A percentile compares a stretch with the other conserved stretches of the same genome.
Conservation (phyloP, 2,329 filamentous ascomycete genomes). For the Teratosphaeriaceae sp. region DNA sequence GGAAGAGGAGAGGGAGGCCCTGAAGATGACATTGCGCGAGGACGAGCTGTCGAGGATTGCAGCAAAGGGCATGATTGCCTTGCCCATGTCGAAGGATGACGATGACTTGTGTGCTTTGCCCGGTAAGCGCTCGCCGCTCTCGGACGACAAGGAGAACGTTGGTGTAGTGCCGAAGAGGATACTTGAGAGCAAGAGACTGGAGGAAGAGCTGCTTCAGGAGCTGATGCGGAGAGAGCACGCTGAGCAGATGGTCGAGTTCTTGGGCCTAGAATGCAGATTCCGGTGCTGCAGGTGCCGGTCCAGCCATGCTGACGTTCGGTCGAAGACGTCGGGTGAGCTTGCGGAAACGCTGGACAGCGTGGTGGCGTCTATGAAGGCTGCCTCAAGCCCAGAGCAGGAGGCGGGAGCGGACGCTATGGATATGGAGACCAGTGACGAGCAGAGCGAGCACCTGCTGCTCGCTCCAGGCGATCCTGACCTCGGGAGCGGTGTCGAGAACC, state of each 20-base stretch:
- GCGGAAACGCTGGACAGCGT: constrained; percentile 11
- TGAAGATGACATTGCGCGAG: constrained; percentile 64
- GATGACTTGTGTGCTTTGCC: constrained; percentile 60
- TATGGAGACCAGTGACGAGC: constrained; percentile 40
- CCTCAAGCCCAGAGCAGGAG: constrained; percentile 7
- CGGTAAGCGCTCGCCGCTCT: constrained; percentile 41
- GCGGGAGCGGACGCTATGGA: constrained; percentile 16
- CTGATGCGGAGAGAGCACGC: constrained; percentile 59
- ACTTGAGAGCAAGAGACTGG: constrained; percentile 42
- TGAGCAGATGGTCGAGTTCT: constrained; percentile 66
- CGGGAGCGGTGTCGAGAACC: too few relatives aligned
- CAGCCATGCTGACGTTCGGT: constrained; percentile 32
- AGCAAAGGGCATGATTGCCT: constrained; percentile 61
- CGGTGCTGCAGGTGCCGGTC: constrained; percentile 55
- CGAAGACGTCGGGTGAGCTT: constrained; percentile 22
- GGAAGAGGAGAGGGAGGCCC: constrained; percentile 67
- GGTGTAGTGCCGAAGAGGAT: constrained; percentile 36
- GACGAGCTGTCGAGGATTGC: constrained; percentile 68
- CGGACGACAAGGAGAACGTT: constrained; percentile 41
- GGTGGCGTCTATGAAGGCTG: constrained; percentile 16
- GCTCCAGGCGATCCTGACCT: too few relatives aligned
- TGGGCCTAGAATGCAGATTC: constrained; percentile 67
- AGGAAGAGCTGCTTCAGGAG: constrained; percentile 47
- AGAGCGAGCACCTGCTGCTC: too few relatives aligned
- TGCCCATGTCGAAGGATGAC: constrained; percentile 48